Percentiles rank a stretch among this genome's conserved stretches.
Evolutionary conservation across 371 early-diverging fungal genomes (phyloP).

Genomic region (Coemansia sp.): DNA sequence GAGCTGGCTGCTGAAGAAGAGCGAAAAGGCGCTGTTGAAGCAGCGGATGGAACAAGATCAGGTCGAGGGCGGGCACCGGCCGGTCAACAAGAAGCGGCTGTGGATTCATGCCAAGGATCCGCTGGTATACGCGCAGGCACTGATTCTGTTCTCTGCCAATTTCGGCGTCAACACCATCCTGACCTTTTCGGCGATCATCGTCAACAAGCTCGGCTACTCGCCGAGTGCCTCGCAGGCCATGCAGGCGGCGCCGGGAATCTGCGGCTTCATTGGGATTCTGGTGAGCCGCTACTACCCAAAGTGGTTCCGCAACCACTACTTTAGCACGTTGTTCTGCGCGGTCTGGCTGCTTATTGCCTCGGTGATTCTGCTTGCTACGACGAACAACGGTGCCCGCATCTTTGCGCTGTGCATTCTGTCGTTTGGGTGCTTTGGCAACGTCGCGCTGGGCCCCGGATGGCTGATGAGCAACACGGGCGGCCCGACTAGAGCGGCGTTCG

Average conservation of each 20-base stretch:
- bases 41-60: slow-evolving; percentile 55
- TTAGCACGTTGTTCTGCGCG: slow-evolving; percentile 38
- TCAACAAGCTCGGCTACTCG: slow-evolving; percentile 66
- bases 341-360: slow-evolving; percentile 25
- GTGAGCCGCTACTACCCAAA: slow-evolving; percentile 29
- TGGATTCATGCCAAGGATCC: slow-evolving; percentile 26
- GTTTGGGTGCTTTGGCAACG: slow-evolving; percentile 39
- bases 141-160: slow-evolving; percentile 31
- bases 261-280: slow-evolving; percentile 34
- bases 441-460: slow-evolving; percentile 44
- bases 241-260: slow-evolving; percentile 43
- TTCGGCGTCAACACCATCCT: slow-evolving; percentile 65
- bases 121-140: slow-evolving; percentile 40
- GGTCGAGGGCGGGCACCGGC: slow-evolving; percentile 56
- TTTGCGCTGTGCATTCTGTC: slow-evolving; percentile 43
- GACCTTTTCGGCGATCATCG: slow-evolving; percentile 74
- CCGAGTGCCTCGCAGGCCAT: slow-evolving; percentile 42
- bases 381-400: slow-evolving; percentile 42
- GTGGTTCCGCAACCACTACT: slow-evolving; percentile 33
- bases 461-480: slow-evolving; percentile 47
- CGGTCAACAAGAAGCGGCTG: slow-evolving; percentile 21
- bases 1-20: slow-evolving; percentile 58
- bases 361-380: slow-evolving; percentile 34
- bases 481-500: slow-evolving; percentile 33
- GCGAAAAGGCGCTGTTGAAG: slow-evolving; percentile 60